Base-by-base conservation (phyloP, 1,284 basidiomycete species). In the Ustilago shanxiensis region DNA sequence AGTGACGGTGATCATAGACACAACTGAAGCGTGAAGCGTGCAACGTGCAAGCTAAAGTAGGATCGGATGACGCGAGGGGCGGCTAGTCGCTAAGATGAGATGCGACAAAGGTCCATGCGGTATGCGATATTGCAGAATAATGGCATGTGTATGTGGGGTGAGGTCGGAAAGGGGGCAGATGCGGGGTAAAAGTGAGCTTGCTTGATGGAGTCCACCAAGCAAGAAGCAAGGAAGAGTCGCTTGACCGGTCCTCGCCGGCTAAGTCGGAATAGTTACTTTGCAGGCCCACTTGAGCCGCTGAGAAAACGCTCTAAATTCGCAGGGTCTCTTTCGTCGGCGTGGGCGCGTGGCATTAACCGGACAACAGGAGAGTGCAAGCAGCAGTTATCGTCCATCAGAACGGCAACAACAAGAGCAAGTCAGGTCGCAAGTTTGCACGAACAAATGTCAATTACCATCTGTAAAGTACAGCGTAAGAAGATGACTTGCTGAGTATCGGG, bases 71-170 rank as follows among this genome's bases (percentile, higher is more conserved):
- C 11, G 31, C 31, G 5, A 3, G 13, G 35, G 35, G 35, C 35
- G 14, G 35, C 35, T 37, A 26, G 49, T 39, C 26, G 37, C 37
- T 16, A 39, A 39, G 37, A 39, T 39, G 37, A 11, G 14, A 39
- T 39, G 41, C 8, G n/a, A 22, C 8, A 37, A 37, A 37, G 14
- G 35, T 37, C n/a, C 35, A 37, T 37, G 35, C 35, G 14, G 14
- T 18, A 44, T n/a, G 41, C 41, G 41, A 44, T 18, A 44, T 22
- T 44, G 41, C 41, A n/a, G n/a, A 44, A 44, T 44, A n/a, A n/a
- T n/a, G n/a, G 1, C 18, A 7, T 20, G 41, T 8, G 20, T 20
- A 6, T 20, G 41, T 22, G 41, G 41, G 37, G n/a, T n/a, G n/a
- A n/a, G n/a, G n/a, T n/a, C n/a, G 37, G 14, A 39, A n/a, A 44